Evolutionary conservation across 2,329 filamentous ascomycete genomes (phyloP), one percentile per base, ranked within the genome.

Genomic region (Ophiostoma himal-ulmi): DNA sequence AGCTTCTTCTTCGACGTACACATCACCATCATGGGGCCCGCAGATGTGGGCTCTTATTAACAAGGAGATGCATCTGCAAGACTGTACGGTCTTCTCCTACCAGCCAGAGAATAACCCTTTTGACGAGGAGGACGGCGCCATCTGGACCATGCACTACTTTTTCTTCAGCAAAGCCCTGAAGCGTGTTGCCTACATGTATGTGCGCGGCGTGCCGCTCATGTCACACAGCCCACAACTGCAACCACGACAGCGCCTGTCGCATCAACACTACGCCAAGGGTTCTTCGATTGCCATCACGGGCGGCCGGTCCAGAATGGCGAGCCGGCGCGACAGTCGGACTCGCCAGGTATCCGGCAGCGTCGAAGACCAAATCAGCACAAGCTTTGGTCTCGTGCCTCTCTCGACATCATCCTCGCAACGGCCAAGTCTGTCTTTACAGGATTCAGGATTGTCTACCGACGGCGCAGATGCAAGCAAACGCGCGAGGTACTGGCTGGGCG

Each of bases 101-200:
- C 88, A 91, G 68, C 95, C 95, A 0, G 90, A 93, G 57, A 92
- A 94, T 72, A 94, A 97, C 77, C 93, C 93, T 0, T 97, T 96
- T 76, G 91, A 94, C 75, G 93, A 93, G 73, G 94, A 96, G 73
- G 93, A 97, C 77, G 92, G 92, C 73, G 91, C 94, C 11, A 94
- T 99, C 73, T 99, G 94, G 94, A 93, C 92, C 68, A 85, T 94
- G 73, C 94, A 98, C 79, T 97, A 96, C 80, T 97, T 99, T 83
- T 96, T 98, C 80, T 98, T 97, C 85, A 97, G 96, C 83, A 94
- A 94, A 76, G 84, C 89, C 36, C 86, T 90, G 77, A 98, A 98
- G 82, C 89, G 95, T 60, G 94, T 99, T 22, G 94, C 93, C 72
- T 99, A 99, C 78, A 82, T 99, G 65, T 96, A 97, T 77, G 87